phyloP scores from a whole-genome alignment of 495 filamentous ascomycete genomes.

The Aspergillus mulundensis region DNA sequence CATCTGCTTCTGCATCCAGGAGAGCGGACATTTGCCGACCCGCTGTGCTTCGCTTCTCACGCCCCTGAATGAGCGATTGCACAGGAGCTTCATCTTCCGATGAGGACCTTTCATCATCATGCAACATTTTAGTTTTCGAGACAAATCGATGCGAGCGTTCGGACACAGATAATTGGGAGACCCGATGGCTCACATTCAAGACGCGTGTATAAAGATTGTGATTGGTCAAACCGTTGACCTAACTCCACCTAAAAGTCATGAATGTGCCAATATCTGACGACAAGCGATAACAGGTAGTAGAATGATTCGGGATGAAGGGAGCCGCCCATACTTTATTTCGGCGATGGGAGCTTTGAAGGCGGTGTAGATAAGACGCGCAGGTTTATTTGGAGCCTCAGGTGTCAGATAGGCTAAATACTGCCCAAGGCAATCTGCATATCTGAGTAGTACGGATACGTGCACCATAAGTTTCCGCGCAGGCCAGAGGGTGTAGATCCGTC shows the following conservation, averaged over 20 bases:
- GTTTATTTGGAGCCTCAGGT: conserved; percentile 1
- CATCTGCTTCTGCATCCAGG: conserved; percentile 70
- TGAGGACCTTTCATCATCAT: conserved; percentile 29
- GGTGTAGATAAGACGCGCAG: neutral
- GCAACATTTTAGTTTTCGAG: conserved; percentile 22
- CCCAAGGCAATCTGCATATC: no score
- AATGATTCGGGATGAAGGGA: neutral
- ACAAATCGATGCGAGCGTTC: neutral
- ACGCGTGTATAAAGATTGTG: neutral
- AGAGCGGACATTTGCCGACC: conserved; percentile 80
- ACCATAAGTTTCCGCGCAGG: no score
- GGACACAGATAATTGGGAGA: neutral
- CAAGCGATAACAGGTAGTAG: no score
- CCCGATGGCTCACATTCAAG: neutral
- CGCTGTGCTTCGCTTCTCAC: conserved; percentile 77
- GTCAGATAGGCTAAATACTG: no score
- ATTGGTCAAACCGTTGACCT: neutral
- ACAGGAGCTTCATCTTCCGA: conserved; percentile 44
- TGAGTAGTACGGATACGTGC: no score
- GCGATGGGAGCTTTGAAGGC: neutral
- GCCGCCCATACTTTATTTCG: neutral
- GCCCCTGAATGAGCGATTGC: conserved; percentile 73
- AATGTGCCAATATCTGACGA: neutral
- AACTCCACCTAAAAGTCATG: neutral
- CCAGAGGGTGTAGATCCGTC: no score